Conservation (phyloP, 768 basidiomycete species). For the Hydnomerulius pinastri region DNA sequence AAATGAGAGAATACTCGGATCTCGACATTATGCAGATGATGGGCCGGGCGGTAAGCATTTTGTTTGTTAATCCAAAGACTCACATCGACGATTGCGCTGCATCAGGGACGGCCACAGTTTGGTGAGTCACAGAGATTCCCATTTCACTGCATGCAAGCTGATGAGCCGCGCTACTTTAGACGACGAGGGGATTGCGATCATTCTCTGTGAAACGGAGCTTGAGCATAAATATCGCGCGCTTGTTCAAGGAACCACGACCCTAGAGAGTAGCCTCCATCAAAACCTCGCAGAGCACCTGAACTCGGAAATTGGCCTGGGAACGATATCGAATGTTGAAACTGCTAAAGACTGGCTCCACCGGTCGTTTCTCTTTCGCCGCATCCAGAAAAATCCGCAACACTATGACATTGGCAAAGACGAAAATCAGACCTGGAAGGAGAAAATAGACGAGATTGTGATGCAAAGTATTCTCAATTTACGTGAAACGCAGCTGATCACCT, state of each 20-base stretch:
- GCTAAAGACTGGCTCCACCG: conserved; percentile 83
- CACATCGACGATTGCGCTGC: neutral
- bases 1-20: conserved; percentile 82
- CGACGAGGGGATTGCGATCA: conserved; percentile 79
- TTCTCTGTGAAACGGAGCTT: conserved; percentile 75
- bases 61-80: neutral
- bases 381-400: conserved; percentile 78
- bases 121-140: conserved; percentile 42
- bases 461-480: conserved; percentile 63
- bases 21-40: conserved; percentile 96
- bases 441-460: conserved; percentile 72
- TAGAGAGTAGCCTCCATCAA: conserved; percentile 85
- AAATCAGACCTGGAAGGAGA: conserved; percentile 66
- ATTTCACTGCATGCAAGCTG: neutral
- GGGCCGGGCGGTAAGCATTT: conserved; percentile 74
- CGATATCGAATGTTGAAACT: conserved; percentile 66
- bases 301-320: conserved; percentile 87
- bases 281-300: conserved; percentile 92
- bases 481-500: conserved; percentile 59
- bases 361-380: conserved; percentile 86
- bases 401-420: conserved; percentile 66
- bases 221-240: conserved; percentile 73
- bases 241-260: conserved; percentile 66
- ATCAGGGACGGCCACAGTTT: conserved; percentile 86
- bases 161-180: conserved; percentile 45